Base-by-base conservation (phyloP, 2,329 filamentous ascomycete species). In the Elsinoe australis region DNA sequence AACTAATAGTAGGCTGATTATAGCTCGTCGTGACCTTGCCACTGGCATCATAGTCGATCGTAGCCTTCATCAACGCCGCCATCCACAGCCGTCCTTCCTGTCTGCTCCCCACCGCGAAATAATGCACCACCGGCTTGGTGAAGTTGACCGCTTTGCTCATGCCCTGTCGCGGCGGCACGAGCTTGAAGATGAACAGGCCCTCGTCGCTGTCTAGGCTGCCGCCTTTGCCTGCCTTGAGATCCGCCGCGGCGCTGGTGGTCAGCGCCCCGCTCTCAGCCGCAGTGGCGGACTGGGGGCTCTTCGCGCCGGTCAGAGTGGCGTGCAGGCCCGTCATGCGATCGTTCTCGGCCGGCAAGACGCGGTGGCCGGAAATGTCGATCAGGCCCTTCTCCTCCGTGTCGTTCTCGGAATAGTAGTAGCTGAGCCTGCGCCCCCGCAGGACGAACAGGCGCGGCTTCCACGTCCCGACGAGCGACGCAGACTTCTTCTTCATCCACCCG, bases 401-500 rank as follows among this genome's bases (percentile, higher is more conserved):
- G 54, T 85, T 80, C 60, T 96, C 90, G 0, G 86, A 86, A 64
- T 98, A 98, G 68, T 94, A 98, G 69, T 98, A 98, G 0, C 89
- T 88, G 22, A 98, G 71, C 3, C 92, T 82, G 46, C 90, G 82
- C 22, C 92, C 92, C 60, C 88, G 89, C 50, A 98, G 78, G 5
- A 98, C 83, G 61, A 98, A 98, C n/a, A 96, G 75, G 9, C 92
- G 82, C 9, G 89, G 85, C 62, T 96, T 98, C 92, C 92, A 98
- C 1, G 89, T 95, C 2, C 88, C 88, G 83, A 98, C 95, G 26
- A 96, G 73, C 59, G 90, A 92, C 1, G 87, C 90, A 51, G 87
- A 95, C 67, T 94, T 89, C 75, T 98, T 98, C 73, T 92, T 96
- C 92, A 98, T 98, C 92, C 92, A 98, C 1, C 92, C 92, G 59